Conservation (phyloP, 2,329 filamentous ascomycete genomes). For the Amylocarpus encephaloides region DNA sequence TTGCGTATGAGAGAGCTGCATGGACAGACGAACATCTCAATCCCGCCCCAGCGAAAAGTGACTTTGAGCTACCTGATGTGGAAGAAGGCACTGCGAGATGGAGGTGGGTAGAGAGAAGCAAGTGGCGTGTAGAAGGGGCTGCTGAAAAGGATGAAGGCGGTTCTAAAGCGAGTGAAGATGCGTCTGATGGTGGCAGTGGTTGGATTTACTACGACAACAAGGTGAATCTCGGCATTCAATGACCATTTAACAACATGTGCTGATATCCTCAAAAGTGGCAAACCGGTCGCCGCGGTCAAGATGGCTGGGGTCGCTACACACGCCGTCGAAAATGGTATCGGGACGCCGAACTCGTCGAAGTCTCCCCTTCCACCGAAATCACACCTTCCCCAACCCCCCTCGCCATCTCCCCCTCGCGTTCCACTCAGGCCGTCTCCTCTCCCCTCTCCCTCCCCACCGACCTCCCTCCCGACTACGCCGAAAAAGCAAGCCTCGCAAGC, state of each 20-base stretch:
- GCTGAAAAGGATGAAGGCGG: constrained; percentile 44
- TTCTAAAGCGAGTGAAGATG: constrained; percentile 33
- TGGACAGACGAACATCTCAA: constrained; percentile 98
- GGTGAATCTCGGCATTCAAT: constrained; percentile 41
- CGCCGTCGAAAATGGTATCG: constrained; percentile 92
- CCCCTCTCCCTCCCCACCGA: constrained; percentile 2
- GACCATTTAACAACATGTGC: neutral
- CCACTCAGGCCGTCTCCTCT: constrained; percentile 19
- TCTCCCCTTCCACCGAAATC: constrained; percentile 40
- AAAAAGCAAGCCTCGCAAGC: constrained; percentile 9
- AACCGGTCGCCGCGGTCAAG: constrained; percentile 72
- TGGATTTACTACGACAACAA: constrained; percentile 99
- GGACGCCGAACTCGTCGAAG: constrained; percentile 89
- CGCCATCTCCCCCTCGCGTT: constrained; percentile 17
- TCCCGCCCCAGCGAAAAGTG: constrained; percentile 65
- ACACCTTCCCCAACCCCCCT: constrained; percentile 37
- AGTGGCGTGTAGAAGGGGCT: constrained; percentile 81
- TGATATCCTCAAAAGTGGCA: constrained; percentile 60
- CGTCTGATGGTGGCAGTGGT: constrained; percentile 51
- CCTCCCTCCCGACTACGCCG: constrained; percentile 15
- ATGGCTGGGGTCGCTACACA: constrained; percentile 94
- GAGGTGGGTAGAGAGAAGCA: constrained; percentile 79
- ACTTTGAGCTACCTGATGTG: constrained; percentile 62
- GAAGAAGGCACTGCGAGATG: constrained; percentile 57
- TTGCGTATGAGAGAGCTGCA: constrained; percentile 80